phyloP scores from a whole-genome alignment of 805 yeast genomes.

The Teunomyces pallodes region DNA sequence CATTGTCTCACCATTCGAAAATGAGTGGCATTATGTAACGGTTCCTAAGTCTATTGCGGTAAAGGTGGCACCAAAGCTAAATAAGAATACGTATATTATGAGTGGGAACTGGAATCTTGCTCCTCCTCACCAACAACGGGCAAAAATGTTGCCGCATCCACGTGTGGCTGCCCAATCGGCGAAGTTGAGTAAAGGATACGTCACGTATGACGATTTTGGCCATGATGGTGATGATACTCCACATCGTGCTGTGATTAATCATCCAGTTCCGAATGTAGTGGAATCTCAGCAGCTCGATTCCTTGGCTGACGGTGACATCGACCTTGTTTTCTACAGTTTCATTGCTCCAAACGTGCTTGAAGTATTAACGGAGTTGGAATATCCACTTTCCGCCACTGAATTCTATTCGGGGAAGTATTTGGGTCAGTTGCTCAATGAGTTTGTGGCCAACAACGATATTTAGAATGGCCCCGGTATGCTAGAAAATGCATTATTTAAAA shows the following conservation, averaged over 20 bases:
- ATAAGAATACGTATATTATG: constrained; percentile 49
- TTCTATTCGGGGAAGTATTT: constrained; percentile 32
- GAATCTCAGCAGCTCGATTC: constrained; percentile 43
- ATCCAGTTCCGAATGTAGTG: constrained; percentile 77
- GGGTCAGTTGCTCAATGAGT: constrained; percentile 34
- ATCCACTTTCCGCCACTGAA: constrained; percentile 9
- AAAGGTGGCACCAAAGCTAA: constrained; percentile 53
- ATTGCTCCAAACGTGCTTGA: constrained; percentile 40
- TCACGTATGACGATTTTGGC: constrained; percentile 83
- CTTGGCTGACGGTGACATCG: constrained; percentile 39
- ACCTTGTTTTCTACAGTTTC: constrained; percentile 78
- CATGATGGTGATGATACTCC: constrained; percentile 80
- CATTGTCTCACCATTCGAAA: constrained; percentile 81
- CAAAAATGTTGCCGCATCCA: not conserved
- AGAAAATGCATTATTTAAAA: constrained; percentile 3
- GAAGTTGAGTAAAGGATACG: constrained; percentile 61
- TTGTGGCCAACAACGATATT: constrained; percentile 17
- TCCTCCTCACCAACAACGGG: constrained; percentile 22
- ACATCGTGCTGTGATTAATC: constrained; percentile 58
- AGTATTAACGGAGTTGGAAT: constrained; percentile 31
- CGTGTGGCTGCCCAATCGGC: constrained; percentile 8
- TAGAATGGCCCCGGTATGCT: constrained; percentile 1
- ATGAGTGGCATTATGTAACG: constrained; percentile 68
- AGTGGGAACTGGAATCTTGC: constrained; percentile 14
- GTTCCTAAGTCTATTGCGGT: constrained; percentile 60